Evolutionary conservation across 768 basidiomycete genomes (phyloP).

Genomic region (Termitomyces sp.): DNA sequence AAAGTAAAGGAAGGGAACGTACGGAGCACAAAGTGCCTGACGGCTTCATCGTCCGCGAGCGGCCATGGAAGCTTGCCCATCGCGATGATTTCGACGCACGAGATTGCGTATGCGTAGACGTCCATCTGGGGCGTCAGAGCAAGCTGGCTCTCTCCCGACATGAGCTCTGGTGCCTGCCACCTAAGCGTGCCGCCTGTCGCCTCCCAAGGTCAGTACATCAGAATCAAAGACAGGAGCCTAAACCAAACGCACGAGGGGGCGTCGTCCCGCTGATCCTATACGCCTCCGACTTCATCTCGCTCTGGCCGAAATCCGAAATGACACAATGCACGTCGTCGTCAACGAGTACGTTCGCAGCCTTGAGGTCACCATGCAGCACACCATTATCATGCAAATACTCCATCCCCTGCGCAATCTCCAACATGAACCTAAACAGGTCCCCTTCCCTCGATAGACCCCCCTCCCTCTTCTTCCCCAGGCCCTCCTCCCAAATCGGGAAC

Average conservation of each 20-base stretch:
- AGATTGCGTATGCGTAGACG: conserved; percentile 65
- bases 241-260: conserved; percentile 35
- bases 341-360: conserved; percentile 72
- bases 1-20: conserved; percentile 9
- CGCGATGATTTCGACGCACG: conserved; percentile 56
- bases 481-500: conserved; percentile 4
- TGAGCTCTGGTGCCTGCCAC: conserved; percentile 70
- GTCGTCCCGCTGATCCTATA: conserved; percentile 50
- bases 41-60: conserved; percentile 41
- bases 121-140: conserved; percentile 50
- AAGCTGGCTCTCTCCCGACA: conserved; percentile 23
- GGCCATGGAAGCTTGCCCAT: conserved; percentile 61
- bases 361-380: conserved; percentile 77
- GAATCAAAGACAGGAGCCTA: not conserved
- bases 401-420: conserved; percentile 79
- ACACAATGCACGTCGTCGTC: conserved; percentile 61
- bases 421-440: conserved; percentile 55
- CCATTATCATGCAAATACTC: conserved; percentile 65
- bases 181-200: conserved; percentile 48
- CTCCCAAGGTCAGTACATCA: not conserved
- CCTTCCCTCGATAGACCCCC: conserved; percentile 8
- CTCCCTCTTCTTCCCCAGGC: not conserved
- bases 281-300: conserved; percentile 70
- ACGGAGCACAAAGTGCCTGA: conserved; percentile 49
- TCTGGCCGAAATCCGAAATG: conserved; percentile 81